Evolutionary conservation across 352 stramenopile species (phyloP).

Genomic region (Pythium utonaiense): DNA sequence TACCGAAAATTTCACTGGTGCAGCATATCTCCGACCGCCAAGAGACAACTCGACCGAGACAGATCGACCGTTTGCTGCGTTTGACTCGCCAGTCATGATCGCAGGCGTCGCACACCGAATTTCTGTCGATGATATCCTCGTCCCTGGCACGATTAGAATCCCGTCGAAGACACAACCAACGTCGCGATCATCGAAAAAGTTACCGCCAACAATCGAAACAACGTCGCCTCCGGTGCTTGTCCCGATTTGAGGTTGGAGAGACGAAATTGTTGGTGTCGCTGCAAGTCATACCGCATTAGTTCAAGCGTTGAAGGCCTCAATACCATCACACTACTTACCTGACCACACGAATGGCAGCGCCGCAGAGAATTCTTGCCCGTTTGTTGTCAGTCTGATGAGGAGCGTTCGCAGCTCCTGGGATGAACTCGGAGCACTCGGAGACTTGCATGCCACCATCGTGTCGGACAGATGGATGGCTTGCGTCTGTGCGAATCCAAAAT

Average conservation of each 20-base stretch:
- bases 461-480: constrained; percentile 6
- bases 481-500: constrained; percentile 9
- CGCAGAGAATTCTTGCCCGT: constrained; percentile 47
- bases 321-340: constrained; percentile 27
- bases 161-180: constrained; percentile 11
- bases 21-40: background rate
- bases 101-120: constrained; percentile 9
- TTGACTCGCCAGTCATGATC: background rate
- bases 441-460: constrained; percentile 5
- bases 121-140: constrained; percentile 6
- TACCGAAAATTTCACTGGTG: constrained; percentile 8
- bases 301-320: too few relatives aligned
- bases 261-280: constrained; percentile 38
- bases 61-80: background rate
- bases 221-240: constrained; percentile 7
- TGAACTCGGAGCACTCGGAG: background rate
- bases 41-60: constrained; percentile 2
- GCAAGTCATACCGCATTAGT: background rate
- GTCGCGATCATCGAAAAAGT: constrained; percentile 12
- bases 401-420: constrained; percentile 12
- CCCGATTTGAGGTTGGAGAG: constrained; percentile 8
- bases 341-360: constrained; percentile 38
- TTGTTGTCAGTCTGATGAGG: constrained; percentile 47
- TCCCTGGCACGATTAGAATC: background rate
- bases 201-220: constrained; percentile 14